Percentiles rank a stretch among this genome's conserved stretches.
phyloP scores from a whole-genome alignment of 2,329 filamentous ascomycete species.

The Cladosporium velox region DNA sequence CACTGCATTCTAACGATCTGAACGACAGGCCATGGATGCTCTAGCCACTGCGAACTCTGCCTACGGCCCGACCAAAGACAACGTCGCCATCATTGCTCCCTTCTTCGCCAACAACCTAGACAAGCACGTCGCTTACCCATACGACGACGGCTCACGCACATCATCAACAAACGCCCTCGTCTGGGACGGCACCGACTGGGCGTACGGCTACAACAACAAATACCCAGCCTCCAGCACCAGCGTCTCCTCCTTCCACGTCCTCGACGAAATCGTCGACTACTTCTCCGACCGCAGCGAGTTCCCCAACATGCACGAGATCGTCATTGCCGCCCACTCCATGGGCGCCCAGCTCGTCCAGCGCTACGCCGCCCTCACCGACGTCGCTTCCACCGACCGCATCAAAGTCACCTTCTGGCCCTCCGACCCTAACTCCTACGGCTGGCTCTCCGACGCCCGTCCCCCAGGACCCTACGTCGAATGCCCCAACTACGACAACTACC shows the following conservation, averaged over 20 bases:
- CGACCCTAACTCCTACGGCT: constrained; percentile 39
- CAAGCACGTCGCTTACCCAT: constrained; percentile 37
- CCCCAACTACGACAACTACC: constrained; percentile 37
- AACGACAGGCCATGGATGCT: constrained; percentile 20
- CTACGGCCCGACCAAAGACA: constrained; percentile 31
- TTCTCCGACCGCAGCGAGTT: constrained; percentile 35
- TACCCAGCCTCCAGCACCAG: constrained; percentile 33
- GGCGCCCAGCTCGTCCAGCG: constrained; percentile 38
- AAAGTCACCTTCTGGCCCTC: constrained; percentile 38
- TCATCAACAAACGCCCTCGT: constrained; percentile 34
- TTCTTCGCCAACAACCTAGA: constrained; percentile 40
- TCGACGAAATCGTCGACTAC: constrained; percentile 38
- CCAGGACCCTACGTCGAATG: constrained; percentile 31
- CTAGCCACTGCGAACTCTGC: constrained; percentile 11
- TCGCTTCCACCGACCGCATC: constrained; percentile 24
- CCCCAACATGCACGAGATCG: constrained; percentile 40
- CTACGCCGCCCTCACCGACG: constrained; percentile 36
- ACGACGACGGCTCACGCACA: constrained; percentile 29
- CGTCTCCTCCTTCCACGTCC: constrained; percentile 35
- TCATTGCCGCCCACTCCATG: constrained; percentile 40
- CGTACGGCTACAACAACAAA: constrained; percentile 37
- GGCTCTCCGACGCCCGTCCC: constrained; percentile 35
- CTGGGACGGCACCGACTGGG: constrained; percentile 38
- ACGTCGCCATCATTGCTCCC: constrained; percentile 36
- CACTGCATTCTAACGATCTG: constrained; percentile 23